These are phyloP conservation scores for Coemansia sp. DNA, from an alignment of 192 early-diverging fungal genomes.

Conservation along the genomic window DNA sequence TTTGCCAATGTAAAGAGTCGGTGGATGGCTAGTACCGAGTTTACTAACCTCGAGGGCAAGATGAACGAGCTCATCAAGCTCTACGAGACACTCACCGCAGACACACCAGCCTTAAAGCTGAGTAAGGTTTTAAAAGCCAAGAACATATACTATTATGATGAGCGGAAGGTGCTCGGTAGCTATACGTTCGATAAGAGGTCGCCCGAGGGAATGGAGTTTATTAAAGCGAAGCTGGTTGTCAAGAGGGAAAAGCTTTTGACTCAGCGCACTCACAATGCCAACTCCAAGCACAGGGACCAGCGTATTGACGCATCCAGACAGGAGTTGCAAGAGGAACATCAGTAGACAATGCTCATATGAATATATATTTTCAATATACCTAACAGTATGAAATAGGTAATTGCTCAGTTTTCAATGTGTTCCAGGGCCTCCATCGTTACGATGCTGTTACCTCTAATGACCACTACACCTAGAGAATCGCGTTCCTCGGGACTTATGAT, in stretches of 20 bases:
- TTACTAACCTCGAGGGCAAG: neutral
- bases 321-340: neutral
- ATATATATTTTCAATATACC: too few relatives aligned
- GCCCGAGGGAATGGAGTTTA: neutral
- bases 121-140: neutral
- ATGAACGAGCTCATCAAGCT: neutral
- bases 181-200: constrained; percentile 3
- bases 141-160: neutral
- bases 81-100: neutral
- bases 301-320: neutral
- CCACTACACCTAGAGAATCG: constrained; percentile 85
- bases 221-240: neutral
- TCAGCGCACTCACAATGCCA: neutral
- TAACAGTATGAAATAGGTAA: too few relatives aligned
- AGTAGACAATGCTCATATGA: too few relatives aligned
- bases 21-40: neutral
- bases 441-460: constrained; percentile 79
- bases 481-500: constrained; percentile 69
- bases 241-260: neutral
- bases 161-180: neutral
- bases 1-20: neutral
- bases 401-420: constrained; percentile 54
- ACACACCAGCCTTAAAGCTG: neutral
- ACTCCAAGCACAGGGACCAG: neutral
- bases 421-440: constrained; percentile 72